These are phyloP conservation scores for Backusella psychrophila DNA, from an alignment of 192 early-diverging fungal species.

Conservation along the genomic window DNA sequence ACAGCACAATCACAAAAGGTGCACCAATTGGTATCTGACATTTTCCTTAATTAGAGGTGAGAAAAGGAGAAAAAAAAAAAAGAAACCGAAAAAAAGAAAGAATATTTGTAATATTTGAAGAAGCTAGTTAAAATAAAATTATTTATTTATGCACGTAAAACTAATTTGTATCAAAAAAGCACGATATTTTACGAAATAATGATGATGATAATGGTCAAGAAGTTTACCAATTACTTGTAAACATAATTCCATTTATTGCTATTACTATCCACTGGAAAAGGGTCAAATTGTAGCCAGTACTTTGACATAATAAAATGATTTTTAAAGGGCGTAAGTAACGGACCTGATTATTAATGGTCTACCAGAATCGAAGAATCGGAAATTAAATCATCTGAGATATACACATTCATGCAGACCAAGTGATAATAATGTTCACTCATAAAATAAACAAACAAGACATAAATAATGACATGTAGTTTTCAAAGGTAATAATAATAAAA, in stretches of 20 bases:
- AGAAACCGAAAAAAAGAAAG: not conserved
- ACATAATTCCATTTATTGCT: too few relatives aligned
- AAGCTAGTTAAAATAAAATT: not conserved
- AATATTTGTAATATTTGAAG: conserved; percentile 2
- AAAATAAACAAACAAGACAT: not conserved
- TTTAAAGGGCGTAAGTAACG: not conserved
- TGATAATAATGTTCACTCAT: not conserved
- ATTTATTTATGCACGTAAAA: conserved; percentile 1
- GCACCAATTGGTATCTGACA: conserved; percentile 33
- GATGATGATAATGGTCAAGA: not conserved
- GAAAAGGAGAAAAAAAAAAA: not conserved
- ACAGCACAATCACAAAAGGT: conserved; percentile 26
- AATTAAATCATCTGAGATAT: not conserved
- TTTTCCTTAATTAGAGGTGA: not conserved
- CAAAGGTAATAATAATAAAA: not conserved
- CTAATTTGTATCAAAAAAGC: not conserved
- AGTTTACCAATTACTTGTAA: too few relatives aligned
- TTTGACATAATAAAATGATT: not conserved
- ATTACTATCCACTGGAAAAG: not conserved
- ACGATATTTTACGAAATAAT: not conserved
- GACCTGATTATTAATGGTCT: not conserved
- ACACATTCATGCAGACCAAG: not conserved
- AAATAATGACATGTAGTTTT: not conserved
- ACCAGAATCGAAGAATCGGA: not conserved
- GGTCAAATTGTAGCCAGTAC: too few relatives aligned